Evolutionary conservation across 768 basidiomycete species (phyloP).

Genomic region (Tulasnella sp.): DNA sequence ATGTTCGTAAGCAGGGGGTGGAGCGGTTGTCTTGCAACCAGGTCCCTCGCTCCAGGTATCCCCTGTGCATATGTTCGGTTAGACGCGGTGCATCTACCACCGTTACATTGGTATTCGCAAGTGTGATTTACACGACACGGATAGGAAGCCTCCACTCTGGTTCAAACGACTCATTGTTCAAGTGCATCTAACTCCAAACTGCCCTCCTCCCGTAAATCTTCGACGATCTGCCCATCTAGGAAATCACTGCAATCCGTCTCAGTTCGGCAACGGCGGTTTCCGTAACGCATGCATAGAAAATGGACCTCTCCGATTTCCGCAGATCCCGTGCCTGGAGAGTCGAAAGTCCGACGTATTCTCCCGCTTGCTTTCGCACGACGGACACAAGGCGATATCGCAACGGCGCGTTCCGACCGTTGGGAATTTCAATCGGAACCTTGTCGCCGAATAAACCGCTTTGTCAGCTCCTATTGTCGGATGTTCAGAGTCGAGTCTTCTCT

Average conservation of each 20-base stretch:
- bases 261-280: neutral
- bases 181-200: neutral
- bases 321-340: neutral
- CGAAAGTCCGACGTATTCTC: neutral
- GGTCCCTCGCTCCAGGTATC: neutral
- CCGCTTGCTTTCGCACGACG: neutral
- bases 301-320: neutral
- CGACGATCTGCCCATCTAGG: neutral
- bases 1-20: neutral
- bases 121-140: neutral
- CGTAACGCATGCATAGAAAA: neutral
- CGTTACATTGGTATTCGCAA: neutral
- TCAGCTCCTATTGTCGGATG: neutral
- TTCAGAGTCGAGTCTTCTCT: neutral
- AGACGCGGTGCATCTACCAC: neutral
- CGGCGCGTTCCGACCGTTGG: neutral
- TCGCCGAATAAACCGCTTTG: neutral
- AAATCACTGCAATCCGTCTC: neutral
- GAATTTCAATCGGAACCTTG: neutral
- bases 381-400: neutral
- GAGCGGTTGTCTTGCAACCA: neutral
- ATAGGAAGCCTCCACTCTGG: neutral
- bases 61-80: neutral
- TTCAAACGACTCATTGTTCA: neutral
- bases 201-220: neutral